Base-by-base conservation (phyloP, 805 yeast genomes). In the Saccharomycodes ludwigii region DNA sequence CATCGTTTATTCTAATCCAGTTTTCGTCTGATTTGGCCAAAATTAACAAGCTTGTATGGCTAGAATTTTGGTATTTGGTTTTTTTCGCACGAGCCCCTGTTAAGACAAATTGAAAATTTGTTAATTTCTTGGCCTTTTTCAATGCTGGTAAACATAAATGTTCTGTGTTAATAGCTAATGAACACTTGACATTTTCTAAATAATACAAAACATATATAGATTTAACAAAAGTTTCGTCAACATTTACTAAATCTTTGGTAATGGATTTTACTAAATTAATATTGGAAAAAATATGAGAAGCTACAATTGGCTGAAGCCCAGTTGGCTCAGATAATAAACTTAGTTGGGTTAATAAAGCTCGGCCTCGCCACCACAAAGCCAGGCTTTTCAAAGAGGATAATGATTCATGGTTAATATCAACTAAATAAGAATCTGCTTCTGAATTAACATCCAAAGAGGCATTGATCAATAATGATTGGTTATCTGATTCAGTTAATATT, bases 81-180 rank as follows among this genome's bases (percentile, higher is more conserved):
- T 91, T 66, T 49, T 75, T 78, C 7, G 95, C 95, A 43, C 75
- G 75, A 34, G 91, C 81, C 42, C 97, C 97, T 1, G 96, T 80
- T 28, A 88, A 57, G 1, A 76, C 68, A 40, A 76, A 68, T 30
- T 68, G 59, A 29, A 84, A 63, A 1, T 71, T 67, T 0, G 85
- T 72, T 8, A 77, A 48, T 10, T 67, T 65, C 27, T 71, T 67
- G 2, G 76, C 82, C 38, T 66, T 66, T 2, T 59, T 53, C 38
- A 81, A 57, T 4, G 71, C 63, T 6, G 74, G 72, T 15, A 66
- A 53, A 1, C 78, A 65, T 21, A 74, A 50, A 40, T 73, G 70
- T 46, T 81, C 93, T 16, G 79, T 65, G 31, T 70, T 70, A 15
- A 76, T 68, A 24, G 75, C 76, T 14, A 79, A 48, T 2, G 74